Evolutionary conservation across 306 rosid genomes (phyloP).

Genomic region (Cucurbita moschata): DNA sequence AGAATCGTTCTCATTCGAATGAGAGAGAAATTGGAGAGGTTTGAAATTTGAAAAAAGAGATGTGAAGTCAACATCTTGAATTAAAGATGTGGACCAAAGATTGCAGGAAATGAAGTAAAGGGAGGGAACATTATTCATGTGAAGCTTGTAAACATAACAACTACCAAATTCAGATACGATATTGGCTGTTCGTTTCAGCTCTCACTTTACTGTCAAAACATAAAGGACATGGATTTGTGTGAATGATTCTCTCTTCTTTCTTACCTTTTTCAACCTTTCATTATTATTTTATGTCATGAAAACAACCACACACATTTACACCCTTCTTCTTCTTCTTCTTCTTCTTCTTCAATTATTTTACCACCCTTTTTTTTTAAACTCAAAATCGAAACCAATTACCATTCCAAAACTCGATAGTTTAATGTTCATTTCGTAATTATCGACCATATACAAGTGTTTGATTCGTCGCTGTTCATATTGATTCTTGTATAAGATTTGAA

Average conservation of each 20-base stretch:
- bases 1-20: no score
- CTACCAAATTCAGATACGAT: constrained; percentile 62
- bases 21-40: no score
- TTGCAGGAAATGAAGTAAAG: constrained; percentile 70
- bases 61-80: constrained; percentile 56
- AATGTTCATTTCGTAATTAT: no score
- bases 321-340: no score
- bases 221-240: constrained; percentile 16
- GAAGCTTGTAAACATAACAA: constrained; percentile 65
- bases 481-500: not conserved
- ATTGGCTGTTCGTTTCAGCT: constrained; percentile 15
- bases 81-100: constrained; percentile 63
- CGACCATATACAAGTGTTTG: not conserved
- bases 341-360: no score
- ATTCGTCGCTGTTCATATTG: not conserved
- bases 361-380: no score
- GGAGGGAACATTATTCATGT: constrained; percentile 93
- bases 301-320: constrained; percentile 12
- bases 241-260: constrained; percentile 13
- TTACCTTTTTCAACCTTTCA: constrained; percentile 16
- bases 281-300: constrained; percentile 20
- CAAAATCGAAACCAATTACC: no score
- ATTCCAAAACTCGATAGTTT: no score
- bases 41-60: constrained; percentile 7
- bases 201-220: constrained; percentile 42